Base-by-base conservation (phyloP, 148 eudicot genomes). In the Fagopyrum esculentum region DNA sequence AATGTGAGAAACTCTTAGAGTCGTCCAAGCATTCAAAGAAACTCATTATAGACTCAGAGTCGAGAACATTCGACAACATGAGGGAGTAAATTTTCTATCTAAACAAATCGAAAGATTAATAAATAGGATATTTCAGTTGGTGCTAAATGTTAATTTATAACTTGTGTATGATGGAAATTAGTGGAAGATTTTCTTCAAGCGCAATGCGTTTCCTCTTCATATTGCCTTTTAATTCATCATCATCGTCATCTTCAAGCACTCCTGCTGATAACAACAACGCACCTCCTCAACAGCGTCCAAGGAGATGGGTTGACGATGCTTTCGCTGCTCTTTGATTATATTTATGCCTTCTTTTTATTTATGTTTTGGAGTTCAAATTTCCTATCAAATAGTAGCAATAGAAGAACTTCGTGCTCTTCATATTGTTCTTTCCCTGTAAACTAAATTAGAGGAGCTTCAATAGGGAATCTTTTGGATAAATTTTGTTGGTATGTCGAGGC, bases 1-100 rank as follows among this genome's bases (percentile, higher is more conserved):
- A 85, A 79, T 86, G 86, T 84, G 89, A 89, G 77, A 89, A 86
- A 69, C 87, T 92, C 19, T 51, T 81, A 71, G 97, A 89, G 72
- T 88, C 88, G 60, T 89, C 88, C 77, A 78, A 77, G 75, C 54
- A 85, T 69, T 92, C 94, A 6, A 90, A 89, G 81, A 82, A 77
- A 75, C 81, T 90, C 68, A 82, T 92, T 57, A 85, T 77, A 4
- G 84, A 81, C 75, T 74, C 90, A 76, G 89, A 82, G 78, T 82
- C 17, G 85, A 85, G 45, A 89, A 83, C 75, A 44, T 77, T 73
- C 82, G 84, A 76, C 85, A 92, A 76, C 79, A 80, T 79, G 74
- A 77, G 50, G 89, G 88, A 82, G 83, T 87, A 66, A 82, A 74
- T 79, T 84, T 86, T 48, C 66, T 91, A 79, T 84, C 85, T 72